Evolutionary conservation across 2,329 filamentous ascomycete genomes (phyloP).

Genomic region (Aureobasidium namibiae): DNA sequence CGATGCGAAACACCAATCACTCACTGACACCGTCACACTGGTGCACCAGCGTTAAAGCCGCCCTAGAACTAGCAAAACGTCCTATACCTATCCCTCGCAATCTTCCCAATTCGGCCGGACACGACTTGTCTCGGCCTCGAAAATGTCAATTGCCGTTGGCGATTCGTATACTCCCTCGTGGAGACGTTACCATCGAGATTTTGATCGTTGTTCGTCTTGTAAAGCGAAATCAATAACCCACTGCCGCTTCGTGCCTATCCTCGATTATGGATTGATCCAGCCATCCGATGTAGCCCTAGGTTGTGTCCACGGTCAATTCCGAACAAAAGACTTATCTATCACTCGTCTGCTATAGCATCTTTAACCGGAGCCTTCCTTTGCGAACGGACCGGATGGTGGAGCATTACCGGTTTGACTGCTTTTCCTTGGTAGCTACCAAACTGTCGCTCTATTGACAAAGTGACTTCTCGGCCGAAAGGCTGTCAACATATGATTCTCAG

Average conservation of each 20-base stretch:
- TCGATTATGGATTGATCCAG: background rate
- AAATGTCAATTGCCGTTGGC: slow-evolving; percentile 3
- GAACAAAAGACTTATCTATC: background rate
- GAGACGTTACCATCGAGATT: slow-evolving; percentile 6
- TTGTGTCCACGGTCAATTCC: background rate
- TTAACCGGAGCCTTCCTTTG: background rate
- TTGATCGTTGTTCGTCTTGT: background rate
- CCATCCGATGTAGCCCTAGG: background rate
- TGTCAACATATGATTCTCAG: background rate
- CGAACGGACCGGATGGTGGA: background rate
- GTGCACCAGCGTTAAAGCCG: background rate
- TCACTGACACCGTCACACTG: background rate
- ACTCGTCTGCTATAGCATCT: background rate
- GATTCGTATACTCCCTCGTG: slow-evolving; percentile 3
- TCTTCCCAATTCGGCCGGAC: background rate
- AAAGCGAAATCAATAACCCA: background rate
- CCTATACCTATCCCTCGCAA: background rate
- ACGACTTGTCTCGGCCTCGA: background rate
- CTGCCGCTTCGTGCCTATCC: background rate
- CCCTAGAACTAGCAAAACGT: slow-evolving; percentile 4
- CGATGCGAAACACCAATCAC: background rate
- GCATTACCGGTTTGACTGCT: background rate
- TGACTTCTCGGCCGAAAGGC: background rate
- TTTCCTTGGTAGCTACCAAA: background rate
- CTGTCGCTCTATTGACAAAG: background rate